Percentiles rank a stretch among this genome's conserved stretches.
Evolutionary conservation across 2,329 filamentous ascomycete species (phyloP).

Genomic region (Ophiostoma ips): DNA sequence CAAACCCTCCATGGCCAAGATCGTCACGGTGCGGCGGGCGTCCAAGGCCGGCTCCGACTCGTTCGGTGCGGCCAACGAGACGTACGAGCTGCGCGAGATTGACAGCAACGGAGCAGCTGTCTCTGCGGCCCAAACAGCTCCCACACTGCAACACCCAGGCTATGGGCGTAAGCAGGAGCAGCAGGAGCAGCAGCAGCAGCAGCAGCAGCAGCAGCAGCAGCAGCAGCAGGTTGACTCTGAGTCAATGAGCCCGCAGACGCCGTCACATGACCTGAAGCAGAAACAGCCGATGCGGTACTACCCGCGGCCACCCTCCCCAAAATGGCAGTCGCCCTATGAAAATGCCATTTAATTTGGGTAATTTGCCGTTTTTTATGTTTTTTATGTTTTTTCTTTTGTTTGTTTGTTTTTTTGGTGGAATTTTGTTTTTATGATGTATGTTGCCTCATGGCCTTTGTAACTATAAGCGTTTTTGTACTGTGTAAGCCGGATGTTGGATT

Average conservation of each 20-base stretch:
- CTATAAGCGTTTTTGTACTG: no score
- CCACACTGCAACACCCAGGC: constrained; percentile 29
- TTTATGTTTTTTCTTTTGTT: background rate
- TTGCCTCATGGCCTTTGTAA: no score
- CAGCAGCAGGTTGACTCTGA: background rate
- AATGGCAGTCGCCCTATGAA: background rate
- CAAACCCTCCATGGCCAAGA: constrained; percentile 26
- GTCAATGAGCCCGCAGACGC: background rate
- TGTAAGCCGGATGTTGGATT: no score
- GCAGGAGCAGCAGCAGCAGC: background rate
- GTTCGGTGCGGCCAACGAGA: constrained; percentile 21
- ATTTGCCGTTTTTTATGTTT: no score
- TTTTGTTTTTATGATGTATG: background rate
- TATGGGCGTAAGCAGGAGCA: background rate
- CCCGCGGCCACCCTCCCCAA: background rate
- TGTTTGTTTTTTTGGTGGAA: background rate
- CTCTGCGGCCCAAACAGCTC: constrained; percentile 15
- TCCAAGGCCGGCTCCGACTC: background rate
- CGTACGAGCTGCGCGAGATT: constrained; percentile 35
- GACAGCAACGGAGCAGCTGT: constrained; percentile 4
- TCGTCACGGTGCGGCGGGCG: constrained; percentile 1
- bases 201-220: background rate
- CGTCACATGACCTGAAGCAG: background rate
- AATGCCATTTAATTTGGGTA: no score
- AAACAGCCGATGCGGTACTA: background rate